Conservation (phyloP, 2,329 filamentous ascomycete species). For the Talaromyces sp. region DNA sequence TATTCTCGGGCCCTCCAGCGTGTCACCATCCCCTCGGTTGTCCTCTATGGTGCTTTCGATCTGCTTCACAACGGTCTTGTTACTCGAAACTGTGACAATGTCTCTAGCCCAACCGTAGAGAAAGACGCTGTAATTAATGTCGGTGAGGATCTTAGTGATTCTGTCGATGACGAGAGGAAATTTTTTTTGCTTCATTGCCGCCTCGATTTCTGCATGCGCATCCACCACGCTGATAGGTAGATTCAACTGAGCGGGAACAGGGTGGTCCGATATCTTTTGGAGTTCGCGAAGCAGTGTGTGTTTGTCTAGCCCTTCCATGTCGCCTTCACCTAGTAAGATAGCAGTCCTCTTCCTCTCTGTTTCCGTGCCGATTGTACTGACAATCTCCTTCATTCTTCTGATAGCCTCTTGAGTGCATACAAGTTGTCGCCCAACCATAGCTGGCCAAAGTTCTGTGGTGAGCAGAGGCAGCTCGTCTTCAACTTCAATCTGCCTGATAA, state of each 20-base stretch:
- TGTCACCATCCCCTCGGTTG: constrained; percentile 46
- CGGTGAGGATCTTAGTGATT: constrained; percentile 51
- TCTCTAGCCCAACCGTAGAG: constrained; percentile 65
- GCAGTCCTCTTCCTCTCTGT: constrained; percentile 59
- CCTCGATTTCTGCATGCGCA: constrained; percentile 42
- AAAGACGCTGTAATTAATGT: constrained; percentile 68
- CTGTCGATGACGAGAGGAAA: constrained; percentile 46
- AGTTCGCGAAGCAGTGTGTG: constrained; percentile 36
- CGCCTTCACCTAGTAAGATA: constrained; percentile 55
- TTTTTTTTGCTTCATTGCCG: constrained; percentile 31
- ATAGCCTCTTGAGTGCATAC: constrained; percentile 66
- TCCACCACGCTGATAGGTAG: constrained; percentile 60
- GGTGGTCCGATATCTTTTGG: constrained; percentile 52
- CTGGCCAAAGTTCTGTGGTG: constrained; percentile 60
- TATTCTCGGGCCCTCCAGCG: constrained; percentile 57
- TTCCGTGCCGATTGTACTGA: constrained; percentile 60
- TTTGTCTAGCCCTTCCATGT: constrained; percentile 31
- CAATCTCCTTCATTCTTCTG: constrained; percentile 64
- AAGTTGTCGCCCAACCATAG: constrained; percentile 55
- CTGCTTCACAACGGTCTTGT: constrained; percentile 63
- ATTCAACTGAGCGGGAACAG: constrained; percentile 52
- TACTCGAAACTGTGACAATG: constrained; percentile 67
- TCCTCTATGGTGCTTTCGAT: constrained; percentile 60
- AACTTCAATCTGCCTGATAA: constrained; percentile 62
- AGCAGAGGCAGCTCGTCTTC: constrained; percentile 62